Percentiles rank a stretch among this genome's conserved stretches.
Evolutionary conservation across 768 basidiomycete species (phyloP).

Genomic region (Collybiopsis luxurians): DNA sequence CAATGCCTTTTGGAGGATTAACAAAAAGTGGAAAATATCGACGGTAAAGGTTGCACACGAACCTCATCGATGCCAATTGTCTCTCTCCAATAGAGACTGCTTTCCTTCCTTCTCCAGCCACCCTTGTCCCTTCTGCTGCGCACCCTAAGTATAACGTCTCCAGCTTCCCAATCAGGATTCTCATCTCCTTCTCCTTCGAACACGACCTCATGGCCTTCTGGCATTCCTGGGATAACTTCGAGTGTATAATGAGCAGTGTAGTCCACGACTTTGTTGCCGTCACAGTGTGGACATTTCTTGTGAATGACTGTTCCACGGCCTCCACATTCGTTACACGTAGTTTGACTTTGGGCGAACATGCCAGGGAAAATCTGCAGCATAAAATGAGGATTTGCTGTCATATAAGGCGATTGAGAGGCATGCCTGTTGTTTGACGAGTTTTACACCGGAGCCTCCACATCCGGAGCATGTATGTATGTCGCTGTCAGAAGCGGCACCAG

Average conservation of each 20-base stretch:
- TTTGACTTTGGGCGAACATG: conserved; percentile 90
- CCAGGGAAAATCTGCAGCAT: conserved; percentile 77
- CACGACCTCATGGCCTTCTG: conserved; percentile 89
- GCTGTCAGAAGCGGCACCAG: conserved; percentile 85
- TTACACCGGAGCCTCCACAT: conserved; percentile 85
- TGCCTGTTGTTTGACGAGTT: conserved; percentile 80
- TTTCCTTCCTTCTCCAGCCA: conserved; percentile 87
- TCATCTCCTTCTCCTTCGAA: conserved; percentile 98
- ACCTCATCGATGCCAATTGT: conserved; percentile 92
- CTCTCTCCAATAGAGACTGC: conserved; percentile 88
- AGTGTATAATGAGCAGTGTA: conserved; percentile 75
- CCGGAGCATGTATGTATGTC: conserved; percentile 86
- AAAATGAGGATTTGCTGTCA: background rate
- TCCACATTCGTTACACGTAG: conserved; percentile 78
- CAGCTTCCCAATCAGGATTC: conserved; percentile 92
- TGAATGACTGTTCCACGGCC: conserved; percentile 82
- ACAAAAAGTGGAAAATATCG: background rate
- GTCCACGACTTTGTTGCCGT: conserved; percentile 78
- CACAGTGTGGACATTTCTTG: conserved; percentile 78
- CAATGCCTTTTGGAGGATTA: conserved; percentile 60
- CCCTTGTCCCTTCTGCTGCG: conserved; percentile 75
- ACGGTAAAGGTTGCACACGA: conserved; percentile 15
- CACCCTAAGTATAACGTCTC: conserved; percentile 87
- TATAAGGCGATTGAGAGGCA: background rate
- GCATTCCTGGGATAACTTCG: conserved; percentile 60